Conservation (phyloP, 2,329 filamentous ascomycete species). For the Taxawa tesnikishii region DNA sequence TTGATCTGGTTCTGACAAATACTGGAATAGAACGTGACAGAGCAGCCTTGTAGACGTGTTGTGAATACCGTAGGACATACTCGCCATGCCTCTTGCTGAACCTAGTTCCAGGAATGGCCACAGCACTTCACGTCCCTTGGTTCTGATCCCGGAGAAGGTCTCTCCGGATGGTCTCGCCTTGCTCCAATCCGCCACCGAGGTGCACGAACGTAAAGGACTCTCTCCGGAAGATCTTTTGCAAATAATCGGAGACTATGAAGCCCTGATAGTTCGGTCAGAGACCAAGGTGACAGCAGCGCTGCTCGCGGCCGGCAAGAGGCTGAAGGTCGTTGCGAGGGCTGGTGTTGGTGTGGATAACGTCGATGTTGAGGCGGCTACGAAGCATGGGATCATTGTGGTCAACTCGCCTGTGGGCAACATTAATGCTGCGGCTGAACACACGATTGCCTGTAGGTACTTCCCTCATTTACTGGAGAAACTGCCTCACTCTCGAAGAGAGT, state of each 20-base stretch:
- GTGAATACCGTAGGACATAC: no score
- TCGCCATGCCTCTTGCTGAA: constrained; percentile 4
- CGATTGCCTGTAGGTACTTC: constrained; percentile 38
- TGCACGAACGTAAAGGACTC: constrained; percentile 55
- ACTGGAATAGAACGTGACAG: no score
- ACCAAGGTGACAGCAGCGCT: constrained; percentile 65
- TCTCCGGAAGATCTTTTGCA: constrained; percentile 49
- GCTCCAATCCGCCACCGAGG: constrained; percentile 53
- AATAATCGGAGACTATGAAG: constrained; percentile 62
- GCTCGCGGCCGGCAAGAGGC: constrained; percentile 51
- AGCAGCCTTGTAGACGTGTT: no score
- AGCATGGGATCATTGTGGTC: constrained; percentile 64
- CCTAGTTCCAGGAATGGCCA: constrained; percentile 14
- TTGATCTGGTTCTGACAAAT: no score
- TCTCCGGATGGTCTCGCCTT: constrained; percentile 66
- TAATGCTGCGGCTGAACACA: constrained; percentile 67
- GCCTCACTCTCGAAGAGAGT: no score
- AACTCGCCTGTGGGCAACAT: constrained; percentile 74
- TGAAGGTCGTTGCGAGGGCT: constrained; percentile 68
- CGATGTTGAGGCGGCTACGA: constrained; percentile 59
- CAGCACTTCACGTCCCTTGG: constrained; percentile 28
- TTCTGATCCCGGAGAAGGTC: constrained; percentile 70
- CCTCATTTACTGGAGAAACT: background rate
- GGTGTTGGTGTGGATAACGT: constrained; percentile 80
- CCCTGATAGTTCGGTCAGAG: constrained; percentile 68